Base-by-base conservation (phyloP, 2,329 filamentous ascomycete genomes). In the Fusarium temperatum region DNA sequence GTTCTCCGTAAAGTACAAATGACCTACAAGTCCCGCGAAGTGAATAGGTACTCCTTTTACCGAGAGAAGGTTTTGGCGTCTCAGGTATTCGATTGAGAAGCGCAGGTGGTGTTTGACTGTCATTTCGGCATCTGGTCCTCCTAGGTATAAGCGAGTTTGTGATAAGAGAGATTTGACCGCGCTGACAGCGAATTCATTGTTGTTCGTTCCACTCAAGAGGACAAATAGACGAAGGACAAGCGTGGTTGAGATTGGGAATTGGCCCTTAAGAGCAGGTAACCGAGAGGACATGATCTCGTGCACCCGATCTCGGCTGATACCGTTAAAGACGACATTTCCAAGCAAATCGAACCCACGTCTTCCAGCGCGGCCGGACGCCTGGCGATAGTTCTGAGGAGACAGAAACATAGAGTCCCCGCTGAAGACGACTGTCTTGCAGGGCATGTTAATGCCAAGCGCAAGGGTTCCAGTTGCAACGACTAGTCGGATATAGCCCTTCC, bases 401-500 rank as follows among this genome's bases (percentile, higher is more conserved):
- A 96, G 83, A 78, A 89, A 94, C 6, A 93, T 85, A 0, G 91
- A 93, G 79, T 95, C 93, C 0, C 92, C 92, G 22, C 87, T 87
- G 80, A 96, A 96, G 3, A 94, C 89, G 1, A 95, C 92, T 2
- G 93, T 96, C 80, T 93, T 94, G 80, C 93, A 95, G 15, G 93
- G 93, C 91, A 94, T 94, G 76, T 94, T 96, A 83, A 96, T 92
- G 84, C 93, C 93, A 10, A 95, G 84, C 4, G 92, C 91, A 28
- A 95, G 86, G 0, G 93, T 95, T 2, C 92, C 93, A 3, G 93
- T 95, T 2, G 93, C 93, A 32, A 95, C 87, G 35, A 95, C 90
- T 2, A 92, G 90, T 13, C 89, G 87, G 45, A 95, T 81, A 77
- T 89, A 95, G 2, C 92, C 92, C 79, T 89, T 92, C 14, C 93